A percentile compares a stretch with the other conserved stretches of the same genome.
Evolutionary conservation across 2,329 filamentous ascomycete species (phyloP).

Genomic region (Dothideomycetes sp.): DNA sequence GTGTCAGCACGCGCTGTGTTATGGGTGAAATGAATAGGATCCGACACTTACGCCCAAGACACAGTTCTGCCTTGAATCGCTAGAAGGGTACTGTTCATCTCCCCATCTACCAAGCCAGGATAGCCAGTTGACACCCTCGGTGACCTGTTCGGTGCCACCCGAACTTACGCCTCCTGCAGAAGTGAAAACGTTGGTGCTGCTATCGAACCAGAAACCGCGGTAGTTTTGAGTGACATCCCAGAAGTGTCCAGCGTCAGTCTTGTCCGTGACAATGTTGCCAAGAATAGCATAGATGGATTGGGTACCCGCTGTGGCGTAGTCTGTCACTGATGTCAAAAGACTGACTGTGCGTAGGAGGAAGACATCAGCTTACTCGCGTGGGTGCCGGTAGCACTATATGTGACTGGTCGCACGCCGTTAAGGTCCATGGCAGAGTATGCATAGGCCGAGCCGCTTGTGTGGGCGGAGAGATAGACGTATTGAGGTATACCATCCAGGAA

Average conservation of each 20-base stretch:
- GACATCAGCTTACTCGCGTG: not conserved
- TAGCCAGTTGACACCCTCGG: slow-evolving; percentile 3
- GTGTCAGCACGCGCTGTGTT: not conserved
- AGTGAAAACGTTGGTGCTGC: not conserved
- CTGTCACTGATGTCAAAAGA: not conserved
- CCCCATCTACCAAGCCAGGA: slow-evolving; percentile 5
- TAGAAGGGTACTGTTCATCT: slow-evolving; percentile 3
- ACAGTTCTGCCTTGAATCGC: slow-evolving; percentile 3
- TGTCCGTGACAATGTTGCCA: slow-evolving; percentile 4
- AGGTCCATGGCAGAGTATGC: slow-evolving; percentile 4
- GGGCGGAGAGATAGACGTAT: slow-evolving; percentile 4
- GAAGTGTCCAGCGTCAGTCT: slow-evolving; percentile 1
- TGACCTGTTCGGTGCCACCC: not conserved
- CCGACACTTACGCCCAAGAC: slow-evolving; percentile 3
- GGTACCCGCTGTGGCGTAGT: not conserved
- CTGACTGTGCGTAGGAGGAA: not conserved
- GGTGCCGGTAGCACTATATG: slow-evolving; percentile 2
- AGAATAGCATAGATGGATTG: slow-evolving; percentile 1
- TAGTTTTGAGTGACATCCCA: slow-evolving; percentile 5
- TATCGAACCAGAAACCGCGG: slow-evolving; percentile 2
- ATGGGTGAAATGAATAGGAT: not conserved
- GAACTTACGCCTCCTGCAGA: slow-evolving; percentile 2
- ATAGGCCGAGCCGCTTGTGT: slow-evolving; percentile 3
- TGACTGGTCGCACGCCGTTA: not conserved
- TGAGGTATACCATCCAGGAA: slow-evolving; percentile 3